phyloP scores from a whole-genome alignment of 2,329 filamentous ascomycete species.

The Fonsecaea pedrosoi region DNA sequence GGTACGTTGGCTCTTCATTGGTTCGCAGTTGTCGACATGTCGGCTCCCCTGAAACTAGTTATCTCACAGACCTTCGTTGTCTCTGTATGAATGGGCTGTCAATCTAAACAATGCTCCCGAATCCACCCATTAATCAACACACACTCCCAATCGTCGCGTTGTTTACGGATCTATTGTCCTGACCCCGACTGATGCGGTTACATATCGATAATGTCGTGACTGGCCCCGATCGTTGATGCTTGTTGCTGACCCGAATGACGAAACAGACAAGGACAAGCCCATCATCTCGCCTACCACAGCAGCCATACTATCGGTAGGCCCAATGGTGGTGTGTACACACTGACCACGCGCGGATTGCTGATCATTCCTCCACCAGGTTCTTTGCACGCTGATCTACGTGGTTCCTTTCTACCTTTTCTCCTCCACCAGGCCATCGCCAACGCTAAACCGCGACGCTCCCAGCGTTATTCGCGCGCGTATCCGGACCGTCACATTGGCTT shows the following conservation, averaged over 20 bases:
- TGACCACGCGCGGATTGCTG: slow-evolving; percentile 6
- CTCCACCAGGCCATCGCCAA: slow-evolving; percentile 77
- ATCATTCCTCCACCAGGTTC: slow-evolving; percentile 54
- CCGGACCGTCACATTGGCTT: slow-evolving; percentile 78
- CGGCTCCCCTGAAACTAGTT: slow-evolving; percentile 32
- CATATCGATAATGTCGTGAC: slow-evolving; percentile 30
- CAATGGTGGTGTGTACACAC: slow-evolving; percentile 1
- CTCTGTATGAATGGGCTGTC: slow-evolving; percentile 8
- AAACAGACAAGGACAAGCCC: slow-evolving; percentile 46
- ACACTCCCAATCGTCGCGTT: slow-evolving; percentile 2
- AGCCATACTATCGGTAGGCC: slow-evolving; percentile 49
- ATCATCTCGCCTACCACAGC: slow-evolving; percentile 48
- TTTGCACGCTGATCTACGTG: slow-evolving; percentile 89
- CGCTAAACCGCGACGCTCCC: slow-evolving; percentile 83
- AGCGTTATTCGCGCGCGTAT: slow-evolving; percentile 88
- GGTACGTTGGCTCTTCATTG: slow-evolving; percentile 36
- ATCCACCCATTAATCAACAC: slow-evolving; percentile 2
- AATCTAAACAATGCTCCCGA: neutral
- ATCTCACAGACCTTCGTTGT: slow-evolving; percentile 16
- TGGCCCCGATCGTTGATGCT: neutral
- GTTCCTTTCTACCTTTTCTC: slow-evolving; percentile 85
- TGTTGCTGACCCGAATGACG: slow-evolving; percentile 18
- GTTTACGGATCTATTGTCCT: slow-evolving; percentile 9
- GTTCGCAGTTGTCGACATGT: slow-evolving; percentile 15
- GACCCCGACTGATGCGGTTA: slow-evolving; percentile 12